Evolutionary conservation across 345 rosid genomes (phyloP).

Genomic region (sweet orange (Citrus sinensis)): DNA sequence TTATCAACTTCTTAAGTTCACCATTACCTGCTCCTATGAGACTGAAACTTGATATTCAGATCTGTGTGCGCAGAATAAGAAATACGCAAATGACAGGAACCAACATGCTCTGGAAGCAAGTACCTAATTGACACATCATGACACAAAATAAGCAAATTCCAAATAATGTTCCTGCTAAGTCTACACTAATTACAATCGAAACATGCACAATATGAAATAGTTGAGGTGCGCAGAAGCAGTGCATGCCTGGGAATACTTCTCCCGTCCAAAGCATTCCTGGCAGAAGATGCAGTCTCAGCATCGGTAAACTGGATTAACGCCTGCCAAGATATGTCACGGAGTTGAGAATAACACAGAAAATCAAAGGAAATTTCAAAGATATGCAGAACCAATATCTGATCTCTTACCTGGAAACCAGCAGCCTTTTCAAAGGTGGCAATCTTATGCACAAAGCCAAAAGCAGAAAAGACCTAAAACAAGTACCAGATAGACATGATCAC

Average conservation of each 20-base stretch:
- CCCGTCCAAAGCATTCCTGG: constrained; percentile 86
- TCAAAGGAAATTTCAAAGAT: constrained; percentile 6
- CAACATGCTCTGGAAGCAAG: constrained; percentile 84
- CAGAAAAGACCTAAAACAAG: constrained; percentile 85
- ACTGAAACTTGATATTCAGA: constrained; percentile 96
- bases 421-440: constrained; percentile 98
- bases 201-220: background rate
- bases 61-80: constrained; percentile 97
- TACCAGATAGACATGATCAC: constrained; percentile 18
- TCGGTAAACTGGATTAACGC: constrained; percentile 92
- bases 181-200: background rate
- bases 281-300: constrained; percentile 81
- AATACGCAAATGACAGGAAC: constrained; percentile 69
- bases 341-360: constrained; percentile 13
- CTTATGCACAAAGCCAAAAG: constrained; percentile 97
- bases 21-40: constrained; percentile 92
- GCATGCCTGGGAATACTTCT: constrained; percentile 89
- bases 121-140: constrained; percentile 43
- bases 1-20: background rate
- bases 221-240: constrained; percentile 1
- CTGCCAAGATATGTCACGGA: constrained; percentile 34
- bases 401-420: constrained; percentile 88
- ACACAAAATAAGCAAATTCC: background rate
- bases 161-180: background rate
- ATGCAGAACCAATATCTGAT: constrained; percentile 7